Conservation (phyloP, 2,329 filamentous ascomycete genomes). For the Passalora sequoiae region DNA sequence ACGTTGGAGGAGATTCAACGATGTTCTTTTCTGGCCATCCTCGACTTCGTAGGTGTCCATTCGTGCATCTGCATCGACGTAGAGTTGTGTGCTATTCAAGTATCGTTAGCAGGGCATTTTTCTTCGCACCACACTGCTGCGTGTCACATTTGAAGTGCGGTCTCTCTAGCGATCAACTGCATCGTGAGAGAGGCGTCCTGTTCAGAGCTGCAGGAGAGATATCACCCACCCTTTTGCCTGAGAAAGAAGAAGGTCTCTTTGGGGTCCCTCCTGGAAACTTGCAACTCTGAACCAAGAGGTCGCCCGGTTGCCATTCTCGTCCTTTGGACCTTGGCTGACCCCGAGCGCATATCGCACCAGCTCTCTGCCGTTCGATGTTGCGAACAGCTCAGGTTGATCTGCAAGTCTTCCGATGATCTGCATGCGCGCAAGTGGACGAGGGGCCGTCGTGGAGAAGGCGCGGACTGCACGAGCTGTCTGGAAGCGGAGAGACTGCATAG, state of each 20-base stretch:
- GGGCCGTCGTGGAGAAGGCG: conserved; percentile 55
- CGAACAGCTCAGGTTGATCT: conserved; percentile 67
- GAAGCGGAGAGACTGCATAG: conserved; percentile 48
- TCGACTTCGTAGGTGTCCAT: conserved; percentile 62
- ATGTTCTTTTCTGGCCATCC: conserved; percentile 61
- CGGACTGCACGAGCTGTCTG: conserved; percentile 44
- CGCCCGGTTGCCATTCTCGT: conserved; percentile 61
- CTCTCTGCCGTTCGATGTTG: conserved; percentile 66
- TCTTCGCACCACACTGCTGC: not conserved
- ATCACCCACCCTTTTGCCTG: conserved; percentile 75
- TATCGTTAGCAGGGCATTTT: conserved; percentile 6
- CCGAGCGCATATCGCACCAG: conserved; percentile 73
- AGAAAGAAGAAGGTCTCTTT: conserved; percentile 65
- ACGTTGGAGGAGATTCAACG: conserved; percentile 75
- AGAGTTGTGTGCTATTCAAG: conserved; percentile 66
- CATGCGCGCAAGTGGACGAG: conserved; percentile 68
- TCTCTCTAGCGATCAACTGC: not conserved
- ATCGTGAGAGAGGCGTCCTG: not conserved
- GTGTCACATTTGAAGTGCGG: no score
- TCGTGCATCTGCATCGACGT: conserved; percentile 74
- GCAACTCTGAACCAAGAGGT: conserved; percentile 82
- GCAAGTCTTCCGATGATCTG: conserved; percentile 81
- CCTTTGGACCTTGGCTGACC: conserved; percentile 59
- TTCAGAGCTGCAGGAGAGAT: no score
- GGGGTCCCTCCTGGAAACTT: conserved; percentile 62